These are phyloP conservation scores for Neofusicoccum umdonicola DNA, from an alignment of 2,329 filamentous ascomycete genomes.

Conservation along the genomic window DNA sequence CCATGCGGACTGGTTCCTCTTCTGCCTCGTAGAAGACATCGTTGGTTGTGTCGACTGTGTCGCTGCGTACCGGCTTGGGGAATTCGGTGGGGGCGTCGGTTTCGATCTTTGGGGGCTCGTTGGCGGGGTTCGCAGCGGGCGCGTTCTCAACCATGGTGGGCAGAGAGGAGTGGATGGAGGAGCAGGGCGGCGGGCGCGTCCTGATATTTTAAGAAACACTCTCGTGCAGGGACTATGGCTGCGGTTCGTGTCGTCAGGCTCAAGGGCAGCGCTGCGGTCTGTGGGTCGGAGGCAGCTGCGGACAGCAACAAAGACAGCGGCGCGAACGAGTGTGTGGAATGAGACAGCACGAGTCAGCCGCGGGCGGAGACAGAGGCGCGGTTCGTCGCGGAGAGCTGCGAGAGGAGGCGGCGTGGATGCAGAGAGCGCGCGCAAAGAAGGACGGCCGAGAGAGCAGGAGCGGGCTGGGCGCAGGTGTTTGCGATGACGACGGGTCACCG, in stretches of 20 bases:
- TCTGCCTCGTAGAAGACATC: conserved; percentile 15
- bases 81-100: background rate
- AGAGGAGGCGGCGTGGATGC: background rate
- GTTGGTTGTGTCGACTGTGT: conserved; percentile 11
- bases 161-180: background rate
- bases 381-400: background rate
- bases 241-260: conserved; percentile 8
- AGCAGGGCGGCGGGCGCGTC: background rate
- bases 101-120: conserved; percentile 3
- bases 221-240: conserved; percentile 11
- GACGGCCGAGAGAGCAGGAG: background rate
- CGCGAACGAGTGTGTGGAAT: background rate
- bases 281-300: conserved; percentile 9
- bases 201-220: conserved; percentile 8
- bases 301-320: background rate
- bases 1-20: background rate
- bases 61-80: background rate
- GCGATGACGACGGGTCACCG: conserved; percentile 15
- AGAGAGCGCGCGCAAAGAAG: background rate
- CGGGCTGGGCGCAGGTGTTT: conserved; percentile 1
- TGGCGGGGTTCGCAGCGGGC: conserved; percentile 1
- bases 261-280: conserved; percentile 10
- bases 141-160: background rate
- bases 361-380: background rate
- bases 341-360: conserved; percentile 9